Evolutionary conservation across 805 yeast genomes (phyloP).

Genomic region (Zygoascus ofunaensis): DNA sequence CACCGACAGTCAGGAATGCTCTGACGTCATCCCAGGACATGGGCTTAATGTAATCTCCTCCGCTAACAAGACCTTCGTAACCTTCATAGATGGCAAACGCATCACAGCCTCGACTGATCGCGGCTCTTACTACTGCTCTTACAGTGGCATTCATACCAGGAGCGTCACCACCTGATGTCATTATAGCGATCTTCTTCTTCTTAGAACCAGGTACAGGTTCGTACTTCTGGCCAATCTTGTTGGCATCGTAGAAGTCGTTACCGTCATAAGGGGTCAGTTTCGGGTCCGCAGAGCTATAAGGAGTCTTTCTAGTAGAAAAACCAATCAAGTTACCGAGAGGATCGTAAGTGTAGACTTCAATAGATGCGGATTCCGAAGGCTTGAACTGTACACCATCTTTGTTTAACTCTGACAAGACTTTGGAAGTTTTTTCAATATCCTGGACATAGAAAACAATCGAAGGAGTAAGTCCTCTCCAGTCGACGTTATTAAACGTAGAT

Average conservation of each 20-base stretch:
- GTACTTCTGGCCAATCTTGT: constrained; percentile 1
- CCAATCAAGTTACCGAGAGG: constrained; percentile 81
- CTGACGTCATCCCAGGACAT: constrained; percentile 93
- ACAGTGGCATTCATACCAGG: constrained; percentile 98
- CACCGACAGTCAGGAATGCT: constrained; percentile 88
- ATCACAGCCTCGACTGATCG: constrained; percentile 79
- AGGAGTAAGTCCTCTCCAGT: constrained; percentile 43
- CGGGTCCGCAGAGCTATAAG: constrained; percentile 16
- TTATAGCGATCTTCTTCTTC: constrained; percentile 70
- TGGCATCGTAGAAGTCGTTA: neutral
- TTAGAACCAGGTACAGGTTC: constrained; percentile 9
- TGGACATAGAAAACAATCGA: constrained; percentile 40
- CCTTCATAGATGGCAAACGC: constrained; percentile 91
- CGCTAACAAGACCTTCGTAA: constrained; percentile 83
- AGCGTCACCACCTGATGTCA: constrained; percentile 98
- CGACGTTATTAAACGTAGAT: constrained; percentile 24
- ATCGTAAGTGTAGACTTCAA: constrained; percentile 67
- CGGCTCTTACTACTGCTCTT: constrained; percentile 89
- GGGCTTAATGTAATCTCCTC: constrained; percentile 68
- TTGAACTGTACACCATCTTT: constrained; percentile 13
- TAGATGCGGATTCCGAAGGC: constrained; percentile 61
- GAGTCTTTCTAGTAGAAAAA: constrained; percentile 45
- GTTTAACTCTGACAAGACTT: constrained; percentile 24
- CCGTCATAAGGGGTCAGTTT: constrained; percentile 2
- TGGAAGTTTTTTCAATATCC: constrained; percentile 26